These are phyloP conservation scores for Starmerella asiatica DNA, from an alignment of 805 yeast genomes.

Conservation along the genomic window DNA sequence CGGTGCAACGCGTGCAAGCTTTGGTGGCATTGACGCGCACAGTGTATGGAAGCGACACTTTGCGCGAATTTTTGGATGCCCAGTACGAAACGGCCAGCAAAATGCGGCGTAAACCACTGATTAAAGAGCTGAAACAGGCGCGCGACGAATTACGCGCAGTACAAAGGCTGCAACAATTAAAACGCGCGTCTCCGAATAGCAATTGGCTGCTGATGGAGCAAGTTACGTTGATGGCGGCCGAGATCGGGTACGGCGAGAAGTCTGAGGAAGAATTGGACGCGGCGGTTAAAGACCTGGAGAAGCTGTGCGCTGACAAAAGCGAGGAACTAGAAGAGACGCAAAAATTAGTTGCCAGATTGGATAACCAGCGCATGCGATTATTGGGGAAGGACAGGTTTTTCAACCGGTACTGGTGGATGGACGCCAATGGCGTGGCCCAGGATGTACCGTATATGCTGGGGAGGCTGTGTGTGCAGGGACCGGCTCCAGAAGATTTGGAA, in stretches of 20 bases:
- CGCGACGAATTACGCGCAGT: constrained; percentile 35
- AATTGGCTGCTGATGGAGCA: neutral
- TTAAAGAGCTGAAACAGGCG: constrained; percentile 38
- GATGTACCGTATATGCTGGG: constrained; percentile 53
- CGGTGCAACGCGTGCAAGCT: constrained; percentile 42
- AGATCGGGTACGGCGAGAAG: neutral
- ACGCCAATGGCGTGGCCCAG: constrained; percentile 51
- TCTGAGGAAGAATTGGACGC: constrained; percentile 3
- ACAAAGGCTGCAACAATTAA: constrained; percentile 30
- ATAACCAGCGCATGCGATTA: constrained; percentile 59
- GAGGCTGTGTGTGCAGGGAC: constrained; percentile 84
- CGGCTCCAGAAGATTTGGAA: constrained; percentile 38
- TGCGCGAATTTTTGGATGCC: constrained; percentile 52
- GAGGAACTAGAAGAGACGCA: constrained; percentile 43
- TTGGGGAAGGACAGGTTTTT: constrained; percentile 73
- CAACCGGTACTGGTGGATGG: constrained; percentile 95
- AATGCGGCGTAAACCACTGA: constrained; percentile 54
- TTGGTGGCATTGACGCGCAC: constrained; percentile 53
- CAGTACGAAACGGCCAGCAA: constrained; percentile 51
- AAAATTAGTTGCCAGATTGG: constrained; percentile 37
- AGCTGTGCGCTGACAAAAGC: constrained; percentile 35
- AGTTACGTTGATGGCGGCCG: neutral
- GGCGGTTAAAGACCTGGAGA: constrained; percentile 26
- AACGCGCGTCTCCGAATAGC: constrained; percentile 15
- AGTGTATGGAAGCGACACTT: constrained; percentile 42